Conservation (phyloP, 2,329 filamentous ascomycete species). For the Acrocalymma vagum region DNA sequence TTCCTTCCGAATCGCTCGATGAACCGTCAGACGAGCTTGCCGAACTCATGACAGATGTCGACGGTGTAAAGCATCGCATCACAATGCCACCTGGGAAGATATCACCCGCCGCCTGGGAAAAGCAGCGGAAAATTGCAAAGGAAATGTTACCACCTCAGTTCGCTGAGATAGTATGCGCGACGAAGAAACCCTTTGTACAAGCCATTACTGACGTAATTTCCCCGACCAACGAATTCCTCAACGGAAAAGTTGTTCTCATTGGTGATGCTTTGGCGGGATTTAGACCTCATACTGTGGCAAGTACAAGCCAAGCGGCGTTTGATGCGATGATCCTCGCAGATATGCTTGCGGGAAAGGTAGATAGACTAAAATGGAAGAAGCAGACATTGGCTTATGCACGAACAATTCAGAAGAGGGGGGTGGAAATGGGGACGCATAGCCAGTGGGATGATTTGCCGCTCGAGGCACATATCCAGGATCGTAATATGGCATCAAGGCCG, state of each 20-base stretch:
- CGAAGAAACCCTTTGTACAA: conserved; percentile 55
- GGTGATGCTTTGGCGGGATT: conserved; percentile 59
- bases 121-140: conserved; percentile 42
- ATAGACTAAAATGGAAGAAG: conserved; percentile 45
- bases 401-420: conserved; percentile 47
- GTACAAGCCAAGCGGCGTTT: conserved; percentile 58
- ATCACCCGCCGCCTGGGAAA: conserved; percentile 48
- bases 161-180: conserved; percentile 51
- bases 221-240: conserved; percentile 46
- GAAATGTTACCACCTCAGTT: conserved; percentile 50
- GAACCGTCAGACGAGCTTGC: conserved; percentile 50
- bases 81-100: conserved; percentile 56
- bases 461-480: conserved; percentile 31
- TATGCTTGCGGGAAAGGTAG: conserved; percentile 49
- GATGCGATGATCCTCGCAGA: conserved; percentile 53
- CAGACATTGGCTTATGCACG: conserved; percentile 47
- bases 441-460: conserved; percentile 47
- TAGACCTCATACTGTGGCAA: conserved; percentile 56
- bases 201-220: conserved; percentile 55
- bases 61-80: conserved; percentile 50
- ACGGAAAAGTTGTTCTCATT: conserved; percentile 54
- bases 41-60: conserved; percentile 55
- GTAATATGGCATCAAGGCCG: conserved; percentile 30
- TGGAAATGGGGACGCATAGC: conserved; percentile 51
- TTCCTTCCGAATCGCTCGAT: conserved; percentile 30